A percentile compares a stretch with the other conserved stretches of the same genome.
Evolutionary conservation across 2,329 filamentous ascomycete genomes (phyloP).

Genomic region (Aspergillus novoparasiticus): DNA sequence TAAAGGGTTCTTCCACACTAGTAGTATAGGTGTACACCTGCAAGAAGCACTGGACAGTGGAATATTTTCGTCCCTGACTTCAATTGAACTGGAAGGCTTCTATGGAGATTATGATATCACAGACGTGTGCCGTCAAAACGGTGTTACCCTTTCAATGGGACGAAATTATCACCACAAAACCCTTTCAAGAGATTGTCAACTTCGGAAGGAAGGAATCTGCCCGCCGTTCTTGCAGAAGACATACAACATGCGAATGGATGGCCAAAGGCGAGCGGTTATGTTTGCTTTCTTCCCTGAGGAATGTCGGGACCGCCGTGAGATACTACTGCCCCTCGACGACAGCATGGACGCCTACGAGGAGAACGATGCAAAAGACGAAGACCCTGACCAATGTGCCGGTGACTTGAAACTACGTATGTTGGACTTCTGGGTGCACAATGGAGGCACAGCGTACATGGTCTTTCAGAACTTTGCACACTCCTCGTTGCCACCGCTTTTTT

Average conservation of each 20-base stretch:
- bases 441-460: conserved; percentile 10
- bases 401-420: neutral
- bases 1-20: neutral
- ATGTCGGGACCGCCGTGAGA: neutral
- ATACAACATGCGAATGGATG: neutral
- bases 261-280: neutral
- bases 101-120: neutral
- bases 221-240: neutral
- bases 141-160: neutral
- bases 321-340: neutral
- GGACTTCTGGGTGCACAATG: conserved; percentile 1
- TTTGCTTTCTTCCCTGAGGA: neutral
- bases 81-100: neutral
- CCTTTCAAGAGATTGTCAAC: neutral
- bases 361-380: neutral
- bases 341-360: neutral
- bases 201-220: neutral
- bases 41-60: neutral
- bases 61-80: neutral
- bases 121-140: neutral
- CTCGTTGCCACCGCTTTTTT: conserved; percentile 11
- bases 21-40: neutral
- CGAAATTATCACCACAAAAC: neutral
- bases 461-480: conserved; percentile 1
- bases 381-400: neutral